A percentile compares a stretch with the other conserved stretches of the same genome.
Conservation (phyloP, 129 eudicot species). For the Flaveria robusta region DNA sequence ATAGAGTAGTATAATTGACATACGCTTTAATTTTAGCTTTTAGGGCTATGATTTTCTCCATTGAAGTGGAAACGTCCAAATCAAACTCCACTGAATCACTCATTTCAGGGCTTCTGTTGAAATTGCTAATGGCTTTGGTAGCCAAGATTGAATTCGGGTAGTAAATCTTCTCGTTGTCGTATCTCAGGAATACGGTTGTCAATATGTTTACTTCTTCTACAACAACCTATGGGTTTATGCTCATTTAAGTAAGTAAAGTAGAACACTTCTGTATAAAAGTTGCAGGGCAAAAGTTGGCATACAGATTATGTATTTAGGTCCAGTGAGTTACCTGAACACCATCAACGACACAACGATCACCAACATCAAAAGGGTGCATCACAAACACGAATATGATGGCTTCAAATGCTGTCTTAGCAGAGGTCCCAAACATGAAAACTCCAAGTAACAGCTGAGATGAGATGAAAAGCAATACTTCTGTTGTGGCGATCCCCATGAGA, state of each 20-base stretch:
- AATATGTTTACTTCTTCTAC: conserved; percentile 76
- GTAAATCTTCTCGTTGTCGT: conserved; percentile 67
- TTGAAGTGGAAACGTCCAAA: conserved; percentile 62
- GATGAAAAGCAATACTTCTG: conserved; percentile 59
- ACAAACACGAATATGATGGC: conserved; percentile 63
- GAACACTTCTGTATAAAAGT: background rate
- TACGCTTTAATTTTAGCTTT: conserved; percentile 61
- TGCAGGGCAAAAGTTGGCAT: background rate
- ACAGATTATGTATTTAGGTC: background rate
- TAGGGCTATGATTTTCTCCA: conserved; percentile 53
- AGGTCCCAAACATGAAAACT: conserved; percentile 61
- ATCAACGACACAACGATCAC: conserved; percentile 73
- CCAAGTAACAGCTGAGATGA: conserved; percentile 64
- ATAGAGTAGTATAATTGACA: conserved; percentile 25
- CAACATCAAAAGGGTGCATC: conserved; percentile 73
- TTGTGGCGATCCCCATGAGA: conserved; percentile 63
- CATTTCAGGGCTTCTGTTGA: conserved; percentile 80
- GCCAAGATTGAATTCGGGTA: conserved; percentile 73
- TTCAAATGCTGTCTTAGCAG: conserved; percentile 58
- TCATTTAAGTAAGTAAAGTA: conserved; percentile 5
- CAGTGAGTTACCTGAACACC: conserved; percentile 61
- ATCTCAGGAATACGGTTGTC: conserved; percentile 64
- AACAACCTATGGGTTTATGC: conserved; percentile 47
- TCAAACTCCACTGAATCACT: conserved; percentile 62
- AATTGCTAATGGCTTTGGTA: conserved; percentile 71